Evolutionary conservation across 176 grass and related monocot species (phyloP).

Genomic region (Alopecurus myosuroides): DNA sequence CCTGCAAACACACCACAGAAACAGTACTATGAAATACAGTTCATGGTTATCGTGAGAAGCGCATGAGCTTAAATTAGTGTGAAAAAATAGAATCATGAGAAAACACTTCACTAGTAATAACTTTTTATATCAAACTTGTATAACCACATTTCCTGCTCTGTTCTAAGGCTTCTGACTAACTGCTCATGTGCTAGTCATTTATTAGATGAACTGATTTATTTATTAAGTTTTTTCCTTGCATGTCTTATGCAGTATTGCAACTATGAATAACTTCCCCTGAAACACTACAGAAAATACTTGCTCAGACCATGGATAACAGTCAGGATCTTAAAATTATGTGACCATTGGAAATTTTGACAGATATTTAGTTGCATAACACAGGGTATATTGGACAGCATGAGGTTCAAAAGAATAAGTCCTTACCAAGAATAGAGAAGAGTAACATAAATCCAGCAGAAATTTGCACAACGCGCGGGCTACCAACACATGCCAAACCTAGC

Average conservation of each 20-base stretch:
- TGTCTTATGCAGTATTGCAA: neutral
- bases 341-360: neutral
- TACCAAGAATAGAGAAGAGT: conserved; percentile 93
- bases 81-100: neutral
- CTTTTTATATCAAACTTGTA: neutral
- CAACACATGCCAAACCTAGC: conserved; percentile 73
- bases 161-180: neutral
- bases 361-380: neutral
- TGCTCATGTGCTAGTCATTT: too few species aligned
- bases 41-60: neutral
- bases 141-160: neutral
- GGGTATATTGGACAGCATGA: neutral
- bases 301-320: neutral
- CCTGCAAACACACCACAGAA: conserved; percentile 21
- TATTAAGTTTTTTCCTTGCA: neutral
- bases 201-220: neutral
- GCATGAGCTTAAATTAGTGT: neutral
- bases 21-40: neutral
- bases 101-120: neutral
- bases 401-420: too few species aligned
- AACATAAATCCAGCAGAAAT: conserved; percentile 97
- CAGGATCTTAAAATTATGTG: neutral
- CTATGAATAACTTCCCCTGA: neutral
- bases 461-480: conserved; percentile 76
- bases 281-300: neutral